Evolutionary conservation across 2,329 filamentous ascomycete genomes (phyloP).

Genomic region (Claviceps capensis): DNA sequence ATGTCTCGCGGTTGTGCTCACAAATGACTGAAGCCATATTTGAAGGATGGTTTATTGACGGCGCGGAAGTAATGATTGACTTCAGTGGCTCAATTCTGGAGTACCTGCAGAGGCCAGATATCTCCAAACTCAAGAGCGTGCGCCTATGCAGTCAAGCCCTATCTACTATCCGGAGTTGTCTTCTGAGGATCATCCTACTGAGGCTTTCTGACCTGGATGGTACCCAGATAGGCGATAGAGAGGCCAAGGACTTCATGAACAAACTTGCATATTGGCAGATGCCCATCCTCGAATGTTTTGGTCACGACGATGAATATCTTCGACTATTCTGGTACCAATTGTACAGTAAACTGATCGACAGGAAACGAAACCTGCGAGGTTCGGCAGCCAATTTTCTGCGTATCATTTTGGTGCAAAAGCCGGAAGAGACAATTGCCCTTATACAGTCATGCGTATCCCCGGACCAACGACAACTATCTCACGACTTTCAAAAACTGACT

Average conservation of each 20-base stretch:
- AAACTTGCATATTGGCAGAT: conserved; percentile 95
- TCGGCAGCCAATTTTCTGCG: conserved; percentile 77
- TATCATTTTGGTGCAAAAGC: conserved; percentile 89
- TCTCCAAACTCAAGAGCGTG: conserved; percentile 71
- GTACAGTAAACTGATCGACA: conserved; percentile 74
- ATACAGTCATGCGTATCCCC: conserved; percentile 57
- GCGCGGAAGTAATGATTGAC: conserved; percentile 70
- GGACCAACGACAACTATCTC: conserved; percentile 57
- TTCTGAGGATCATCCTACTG: conserved; percentile 68
- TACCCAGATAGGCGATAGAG: conserved; percentile 39
- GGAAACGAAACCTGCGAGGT: conserved; percentile 50
- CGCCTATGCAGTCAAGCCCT: conserved; percentile 82
- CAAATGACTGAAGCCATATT: conserved; percentile 85
- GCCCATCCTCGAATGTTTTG: conserved; percentile 66
- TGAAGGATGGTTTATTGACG: conserved; percentile 92
- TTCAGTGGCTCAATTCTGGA: conserved; percentile 77
- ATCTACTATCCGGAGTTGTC: conserved; percentile 57
- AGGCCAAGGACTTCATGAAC: conserved; percentile 60
- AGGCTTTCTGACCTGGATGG: conserved; percentile 74
- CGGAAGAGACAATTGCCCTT: conserved; percentile 61
- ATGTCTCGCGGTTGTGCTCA: conserved; percentile 65
- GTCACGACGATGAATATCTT: conserved; percentile 67
- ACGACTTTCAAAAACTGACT: conserved; percentile 70
- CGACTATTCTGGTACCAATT: conserved; percentile 84
- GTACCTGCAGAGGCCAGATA: conserved; percentile 73